Evolutionary conservation across 306 rosid genomes (phyloP), one percentile per base, ranked within the genome.

Genomic region (Rosa rugosa): DNA sequence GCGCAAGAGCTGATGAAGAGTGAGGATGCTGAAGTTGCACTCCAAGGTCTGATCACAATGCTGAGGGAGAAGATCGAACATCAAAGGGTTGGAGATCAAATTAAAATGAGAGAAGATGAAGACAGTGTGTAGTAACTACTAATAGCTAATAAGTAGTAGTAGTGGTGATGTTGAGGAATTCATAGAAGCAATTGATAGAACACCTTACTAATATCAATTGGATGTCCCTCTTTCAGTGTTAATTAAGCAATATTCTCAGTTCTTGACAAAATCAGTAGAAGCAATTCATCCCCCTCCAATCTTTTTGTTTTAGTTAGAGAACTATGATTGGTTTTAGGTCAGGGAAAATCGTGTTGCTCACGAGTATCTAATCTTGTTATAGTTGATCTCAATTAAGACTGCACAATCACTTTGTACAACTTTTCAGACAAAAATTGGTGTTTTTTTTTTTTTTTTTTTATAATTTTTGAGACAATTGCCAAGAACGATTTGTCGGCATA

Each of bases 1-100:
- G 97, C 98, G 4, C 97, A 91, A 77, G 91, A 89, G 82, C 46
- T 93, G 53, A 89, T 91, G 98, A 93, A 82, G 75, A 76, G 70
- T 27, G 94, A 91, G 50, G 88, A 87, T 13, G 27, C 81, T 20
- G 89, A 83, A 17, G 78, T 72, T 3, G 86, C 94, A 3, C 93
- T 93, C 10, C 79, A 87, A 77, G 90, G 84, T 6, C 71, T 91
- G 49, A 79, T 83, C 27, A 80, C 86, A 64, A 76, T 89, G 51
- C 89, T 91, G 2, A 88, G 89, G 86, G 41, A 92, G 45, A 93
- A 91, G 63, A 31, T 31, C 36, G 3, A 56, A 56, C 27, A 56
- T 8, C 63, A 49, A 49, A 49, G 5, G 53, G 18, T 49, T 13
- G 53, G 53, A 49, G 20, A 49, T 18, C 3, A 54, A 54, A 54